These are phyloP conservation scores for Candida morakotiae DNA, from an alignment of 805 yeast species.

Conservation along the genomic window DNA sequence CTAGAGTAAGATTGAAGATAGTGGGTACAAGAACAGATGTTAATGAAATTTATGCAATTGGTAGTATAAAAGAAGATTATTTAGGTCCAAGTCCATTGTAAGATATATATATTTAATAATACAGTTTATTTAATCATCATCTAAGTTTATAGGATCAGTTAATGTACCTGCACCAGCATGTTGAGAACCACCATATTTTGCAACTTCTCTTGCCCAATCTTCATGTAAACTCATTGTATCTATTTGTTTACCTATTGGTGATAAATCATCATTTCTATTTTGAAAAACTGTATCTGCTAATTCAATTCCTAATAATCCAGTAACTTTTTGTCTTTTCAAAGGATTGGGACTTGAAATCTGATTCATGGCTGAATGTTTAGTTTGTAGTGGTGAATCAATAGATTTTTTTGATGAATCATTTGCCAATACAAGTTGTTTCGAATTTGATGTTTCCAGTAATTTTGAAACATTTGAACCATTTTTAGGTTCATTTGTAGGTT, in stretches of 20 bases:
- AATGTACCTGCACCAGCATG: not conserved
- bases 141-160: slow-evolving; percentile 3
- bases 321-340: slow-evolving; percentile 8
- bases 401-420: not conserved
- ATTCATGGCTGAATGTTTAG: not conserved
- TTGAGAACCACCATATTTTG: not conserved
- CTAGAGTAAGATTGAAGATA: slow-evolving; percentile 88
- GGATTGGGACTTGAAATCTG: slow-evolving; percentile 12
- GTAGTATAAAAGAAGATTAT: slow-evolving; percentile 96
- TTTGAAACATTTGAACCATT: not conserved
- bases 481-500: not conserved
- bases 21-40: slow-evolving; percentile 98
- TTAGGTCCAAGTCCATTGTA: slow-evolving; percentile 69
- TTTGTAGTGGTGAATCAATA: not conserved
- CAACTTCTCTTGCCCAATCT: slow-evolving; percentile 2
- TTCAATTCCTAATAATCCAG: slow-evolving; percentile 12
- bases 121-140: slow-evolving; percentile 1
- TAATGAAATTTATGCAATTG: slow-evolving; percentile 94
- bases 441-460: not conserved
- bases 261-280: not conserved
- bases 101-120: slow-evolving; percentile 4
- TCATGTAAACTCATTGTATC: slow-evolving; percentile 6
- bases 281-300: slow-evolving; percentile 4
- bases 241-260: slow-evolving; percentile 4
- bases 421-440: too few species aligned